Base-by-base conservation (phyloP, 768 basidiomycete species). In the Amanita rimosa region DNA sequence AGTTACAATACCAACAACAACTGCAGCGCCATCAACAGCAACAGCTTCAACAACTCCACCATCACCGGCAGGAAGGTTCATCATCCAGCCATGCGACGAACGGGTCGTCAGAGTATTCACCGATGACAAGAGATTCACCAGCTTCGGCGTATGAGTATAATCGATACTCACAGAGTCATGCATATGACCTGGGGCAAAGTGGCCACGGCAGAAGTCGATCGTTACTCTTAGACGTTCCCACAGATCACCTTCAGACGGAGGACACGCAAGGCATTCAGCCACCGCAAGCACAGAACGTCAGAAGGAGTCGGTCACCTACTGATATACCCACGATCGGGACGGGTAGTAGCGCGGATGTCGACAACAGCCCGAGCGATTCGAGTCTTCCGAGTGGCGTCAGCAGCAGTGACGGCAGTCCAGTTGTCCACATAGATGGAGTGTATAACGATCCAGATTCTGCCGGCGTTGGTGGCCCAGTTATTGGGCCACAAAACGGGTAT, bases 21-120 rank as follows among this genome's bases (percentile, higher is more conserved):
- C 10, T 48, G 21, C 47, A 48, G 16, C 37, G 47, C 6, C 47
- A 48, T 33, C 47, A 48, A 8, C 47, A 49, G 14, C 48, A 49
- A 31, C 40, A 33, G 35, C 34, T 37, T 37, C 45, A 46, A 24
- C 35, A 46, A 24, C 3, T 11, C 16, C 3, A 31, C 6, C 24
- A 42, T 34, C 47, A 48, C 37, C 39, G 21, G 47, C 47, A 35
- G n/a, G 26, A 40, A 6, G 27, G 26, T 2, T 37, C 37, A 7
- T 31, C 31, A 13, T 17, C n/a, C 21, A 38, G 21, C 26, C 27
- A 48, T 37, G 4, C 19, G 16, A 14, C 29, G 27, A 35, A 27
- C n/a, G 47, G 35, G 22, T 24, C 21, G 9, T 36, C 37, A 7
- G 47, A 37, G 19, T 35, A 37, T 17, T 48, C 47, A 2, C 27